Percentiles rank a stretch among this genome's conserved stretches.
Evolutionary conservation across 805 yeast species (phyloP).

Genomic region (Metschnikowia reukaufii): DNA sequence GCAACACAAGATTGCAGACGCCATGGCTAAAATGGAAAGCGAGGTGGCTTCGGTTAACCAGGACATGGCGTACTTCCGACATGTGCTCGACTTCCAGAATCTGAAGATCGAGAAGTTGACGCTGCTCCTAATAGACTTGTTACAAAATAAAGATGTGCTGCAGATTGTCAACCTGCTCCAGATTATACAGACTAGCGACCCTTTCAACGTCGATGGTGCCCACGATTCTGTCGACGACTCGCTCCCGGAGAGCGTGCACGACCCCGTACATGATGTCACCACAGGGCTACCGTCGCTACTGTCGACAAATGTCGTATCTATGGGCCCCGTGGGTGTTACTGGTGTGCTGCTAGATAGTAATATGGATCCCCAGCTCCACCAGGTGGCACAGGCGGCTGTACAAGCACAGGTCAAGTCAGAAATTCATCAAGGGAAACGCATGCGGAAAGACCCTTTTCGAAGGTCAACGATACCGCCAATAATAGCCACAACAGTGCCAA

Average conservation of each 20-base stretch:
- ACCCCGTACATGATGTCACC: constrained; percentile 14
- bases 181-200: constrained; percentile 25
- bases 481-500: constrained; percentile 1
- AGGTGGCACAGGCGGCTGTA: constrained; percentile 41
- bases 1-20: constrained; percentile 16
- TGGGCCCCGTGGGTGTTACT: constrained; percentile 10
- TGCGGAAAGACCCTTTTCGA: constrained; percentile 12
- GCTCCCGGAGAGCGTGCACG: constrained; percentile 18
- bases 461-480: constrained; percentile 2
- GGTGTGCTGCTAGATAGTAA: constrained; percentile 28
- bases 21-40: constrained; percentile 25
- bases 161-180: constrained; percentile 32
- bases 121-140: constrained; percentile 31
- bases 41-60: constrained; percentile 29
- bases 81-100: constrained; percentile 38
- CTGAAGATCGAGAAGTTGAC: constrained; percentile 40
- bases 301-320: constrained; percentile 12
- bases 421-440: constrained; percentile 9
- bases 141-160: constrained; percentile 28
- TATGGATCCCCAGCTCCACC: constrained; percentile 44
- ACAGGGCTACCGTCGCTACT: constrained; percentile 11
- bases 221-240: constrained; percentile 18
- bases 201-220: constrained; percentile 18
- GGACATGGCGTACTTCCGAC: constrained; percentile 38
- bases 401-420: constrained; percentile 27